phyloP scores from a whole-genome alignment of 768 basidiomycete genomes.

The Tulasnella sp. region DNA sequence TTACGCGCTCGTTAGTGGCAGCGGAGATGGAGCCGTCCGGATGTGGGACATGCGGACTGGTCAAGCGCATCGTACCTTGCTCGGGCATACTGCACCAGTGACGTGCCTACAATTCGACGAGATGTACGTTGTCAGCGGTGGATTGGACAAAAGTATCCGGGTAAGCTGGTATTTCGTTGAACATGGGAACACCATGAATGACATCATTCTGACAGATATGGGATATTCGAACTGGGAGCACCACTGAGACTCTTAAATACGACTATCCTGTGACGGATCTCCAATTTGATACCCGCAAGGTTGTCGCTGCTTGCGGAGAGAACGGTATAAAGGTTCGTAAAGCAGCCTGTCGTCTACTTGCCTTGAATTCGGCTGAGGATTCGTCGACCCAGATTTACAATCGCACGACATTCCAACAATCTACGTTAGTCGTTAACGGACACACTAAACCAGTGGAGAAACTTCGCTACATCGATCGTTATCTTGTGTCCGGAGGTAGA shows the following conservation, averaged over 20 bases:
- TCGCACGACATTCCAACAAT: conserved; percentile 88
- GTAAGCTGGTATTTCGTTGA: conserved; percentile 50
- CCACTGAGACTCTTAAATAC: conserved; percentile 86
- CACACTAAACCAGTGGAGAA: conserved; percentile 87
- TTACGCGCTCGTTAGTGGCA: conserved; percentile 94
- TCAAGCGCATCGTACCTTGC: conserved; percentile 88
- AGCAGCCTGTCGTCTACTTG: neutral
- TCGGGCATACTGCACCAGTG: conserved; percentile 91
- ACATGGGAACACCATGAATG: neutral
- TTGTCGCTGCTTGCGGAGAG: conserved; percentile 89
- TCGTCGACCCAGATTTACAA: conserved; percentile 76
- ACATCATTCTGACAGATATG: conserved; percentile 66
- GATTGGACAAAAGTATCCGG: conserved; percentile 89
- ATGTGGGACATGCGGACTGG: conserved; percentile 99
- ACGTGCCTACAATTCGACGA: conserved; percentile 97
- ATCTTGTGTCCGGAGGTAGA: conserved; percentile 86
- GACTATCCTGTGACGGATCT: conserved; percentile 88
- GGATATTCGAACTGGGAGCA: conserved; percentile 90
- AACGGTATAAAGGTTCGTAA: conserved; percentile 81
- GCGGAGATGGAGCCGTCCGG: conserved; percentile 93
- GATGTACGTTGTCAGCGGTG: conserved; percentile 87
- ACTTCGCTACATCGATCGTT: conserved; percentile 94
- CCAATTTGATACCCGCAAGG: conserved; percentile 94
- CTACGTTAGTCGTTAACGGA: conserved; percentile 85
- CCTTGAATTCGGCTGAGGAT: conserved; percentile 1